Evolutionary conservation across 345 rosid genomes (phyloP).

Genomic region (Sisymbrium altissimum): DNA sequence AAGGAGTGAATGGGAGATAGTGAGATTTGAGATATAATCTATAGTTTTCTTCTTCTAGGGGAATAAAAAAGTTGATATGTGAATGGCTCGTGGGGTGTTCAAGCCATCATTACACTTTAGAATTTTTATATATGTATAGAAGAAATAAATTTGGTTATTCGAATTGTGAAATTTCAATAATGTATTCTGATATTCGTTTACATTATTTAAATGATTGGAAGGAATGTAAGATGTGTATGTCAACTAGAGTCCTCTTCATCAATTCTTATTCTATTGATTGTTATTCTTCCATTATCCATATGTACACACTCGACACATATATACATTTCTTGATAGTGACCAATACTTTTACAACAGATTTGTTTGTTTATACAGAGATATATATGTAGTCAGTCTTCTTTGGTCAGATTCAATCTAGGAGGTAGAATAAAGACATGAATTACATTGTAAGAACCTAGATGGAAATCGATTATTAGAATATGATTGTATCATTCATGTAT

Average conservation of each 20-base stretch:
- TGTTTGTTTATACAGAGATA: conserved; percentile 1
- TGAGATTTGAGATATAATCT: conserved; percentile 32
- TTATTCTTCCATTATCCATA: conserved; percentile 1
- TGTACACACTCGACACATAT: not conserved
- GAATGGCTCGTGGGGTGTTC: conserved; percentile 61
- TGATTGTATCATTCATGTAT: not conserved
- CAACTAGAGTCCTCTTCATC: conserved; percentile 23
- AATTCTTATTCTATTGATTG: not conserved
- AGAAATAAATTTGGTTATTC: no score
- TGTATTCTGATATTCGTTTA: conserved; percentile 10
- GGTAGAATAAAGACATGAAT: not conserved
- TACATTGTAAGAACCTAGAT: not conserved
- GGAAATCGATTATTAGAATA: not conserved
- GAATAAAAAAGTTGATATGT: conserved; percentile 25
- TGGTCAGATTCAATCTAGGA: not conserved
- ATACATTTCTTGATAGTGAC: not conserved
- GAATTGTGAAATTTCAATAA: not conserved
- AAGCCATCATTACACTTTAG: conserved; percentile 31
- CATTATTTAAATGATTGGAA: conserved; percentile 31
- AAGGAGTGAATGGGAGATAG: conserved; percentile 1
- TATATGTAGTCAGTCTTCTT: not conserved
- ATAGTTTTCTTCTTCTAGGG: conserved; percentile 25
- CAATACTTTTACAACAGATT: not conserved
- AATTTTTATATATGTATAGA: no score
- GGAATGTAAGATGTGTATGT: conserved; percentile 11